Base-by-base conservation (phyloP, 805 yeast species). In the Nematodospora valgi region DNA sequence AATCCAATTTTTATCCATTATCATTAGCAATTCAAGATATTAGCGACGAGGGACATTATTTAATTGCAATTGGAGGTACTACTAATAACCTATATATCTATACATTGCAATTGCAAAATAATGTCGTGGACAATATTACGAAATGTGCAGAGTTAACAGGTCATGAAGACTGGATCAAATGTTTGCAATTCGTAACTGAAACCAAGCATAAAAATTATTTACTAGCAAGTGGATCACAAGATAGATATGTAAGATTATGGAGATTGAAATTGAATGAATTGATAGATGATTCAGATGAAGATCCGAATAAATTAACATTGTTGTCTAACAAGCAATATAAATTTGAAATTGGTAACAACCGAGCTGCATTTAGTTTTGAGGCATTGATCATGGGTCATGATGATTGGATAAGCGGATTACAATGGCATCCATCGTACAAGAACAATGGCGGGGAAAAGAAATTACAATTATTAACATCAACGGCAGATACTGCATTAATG, bases 341-440 rank as follows among this genome's bases (percentile, higher is more conserved):
- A 41, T 78, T 87, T 43, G 47, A 51, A 9, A 50, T 72, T 24
- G 47, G 48, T 5, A 54, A 47, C 3, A 49, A 46, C 0, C 52
- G 63, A 33, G 76, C 75, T 39, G 76, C 82, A 4, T 71, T 88
- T 34, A 78, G 77, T 45, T 87, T 89, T 52, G 99, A 94, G 51
- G 96, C 98, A 0, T 74, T 93, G 40, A 78, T 93, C 17, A 82
- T 93, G 83, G 99, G 98, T 6, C 98, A 93, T 59, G 99, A 93
- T 55, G 99, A 93, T 57, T 93, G 98, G 98, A 81, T 94, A 17
- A 78, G 91, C 2, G 78, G 86, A 7, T 65, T 93, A 30, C 66
- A 72, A 37, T 93, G 98, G 98, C 86, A 82, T 51, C 81, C 86
- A 3, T 38, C 49, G 1, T 35, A 44, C 22, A 21, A 34, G 4